Percentiles rank a stretch among this genome's conserved stretches.
Evolutionary conservation across 208 protist genomes (phyloP).

Genomic region (Novymonas esmeraldas): DNA sequence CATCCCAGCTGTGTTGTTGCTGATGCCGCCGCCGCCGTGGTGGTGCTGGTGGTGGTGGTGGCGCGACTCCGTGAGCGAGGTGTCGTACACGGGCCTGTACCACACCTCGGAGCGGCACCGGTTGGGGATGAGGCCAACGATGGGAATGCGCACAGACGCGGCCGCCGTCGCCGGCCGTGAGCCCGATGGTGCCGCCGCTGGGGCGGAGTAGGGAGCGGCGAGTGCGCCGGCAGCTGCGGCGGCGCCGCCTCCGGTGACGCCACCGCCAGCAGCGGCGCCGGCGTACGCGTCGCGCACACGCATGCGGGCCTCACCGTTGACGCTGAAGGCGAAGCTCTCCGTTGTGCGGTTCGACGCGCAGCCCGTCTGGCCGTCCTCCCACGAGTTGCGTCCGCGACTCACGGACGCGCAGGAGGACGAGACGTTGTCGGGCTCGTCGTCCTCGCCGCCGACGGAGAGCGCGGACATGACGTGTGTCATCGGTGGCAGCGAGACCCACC

Average conservation of each 20-base stretch:
- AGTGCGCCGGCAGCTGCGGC: background rate
- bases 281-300: slow-evolving; percentile 21
- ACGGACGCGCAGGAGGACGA: slow-evolving; percentile 23
- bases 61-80: slow-evolving; percentile 8
- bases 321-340: slow-evolving; percentile 24
- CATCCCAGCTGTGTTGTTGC: slow-evolving; percentile 10
- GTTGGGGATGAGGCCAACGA: slow-evolving; percentile 74
- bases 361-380: slow-evolving; percentile 28
- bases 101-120: slow-evolving; percentile 83
- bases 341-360: slow-evolving; percentile 27
- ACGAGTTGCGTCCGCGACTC: slow-evolving; percentile 27
- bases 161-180: background rate
- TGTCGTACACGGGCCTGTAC: slow-evolving; percentile 41
- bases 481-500: slow-evolving; percentile 27
- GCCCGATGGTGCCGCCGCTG: background rate
- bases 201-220: background rate
- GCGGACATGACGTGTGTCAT: slow-evolving; percentile 19
- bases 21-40: slow-evolving; percentile 2
- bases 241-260: background rate
- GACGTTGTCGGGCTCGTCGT: slow-evolving; percentile 17
- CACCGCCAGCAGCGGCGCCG: background rate
- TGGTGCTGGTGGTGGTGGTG: slow-evolving; percentile 3
- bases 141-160: slow-evolving; percentile 47
- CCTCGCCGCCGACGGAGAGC: slow-evolving; percentile 21
- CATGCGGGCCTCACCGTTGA: slow-evolving; percentile 25